A percentile compares a stretch with the other conserved stretches of the same genome.
phyloP scores from a whole-genome alignment of 306 rosid genomes.

The Sphenostylis stenocarpa region DNA sequence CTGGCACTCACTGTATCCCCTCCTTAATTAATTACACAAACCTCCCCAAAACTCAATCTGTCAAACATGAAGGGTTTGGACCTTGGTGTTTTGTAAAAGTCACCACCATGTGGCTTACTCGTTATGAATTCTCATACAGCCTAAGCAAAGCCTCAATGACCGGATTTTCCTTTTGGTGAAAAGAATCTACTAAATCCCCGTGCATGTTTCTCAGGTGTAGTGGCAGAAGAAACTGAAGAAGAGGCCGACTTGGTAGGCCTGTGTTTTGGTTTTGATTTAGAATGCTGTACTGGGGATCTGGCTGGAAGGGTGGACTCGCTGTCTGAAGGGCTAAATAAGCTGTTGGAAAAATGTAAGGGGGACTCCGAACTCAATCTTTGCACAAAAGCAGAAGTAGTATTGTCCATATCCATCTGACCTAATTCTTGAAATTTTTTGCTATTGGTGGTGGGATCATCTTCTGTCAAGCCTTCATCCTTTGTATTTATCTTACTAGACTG shows the following conservation, averaged over 20 bases:
- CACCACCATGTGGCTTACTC: conserved; percentile 29
- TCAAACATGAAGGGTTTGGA: conserved; percentile 35
- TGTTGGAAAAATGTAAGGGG: conserved; percentile 51
- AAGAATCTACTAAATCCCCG: conserved; percentile 95
- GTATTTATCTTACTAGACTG: conserved; percentile 53
- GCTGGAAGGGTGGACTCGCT: conserved; percentile 50
- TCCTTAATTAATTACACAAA: conserved; percentile 46
- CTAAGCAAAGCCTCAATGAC: conserved; percentile 57
- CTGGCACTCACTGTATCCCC: conserved; percentile 38
- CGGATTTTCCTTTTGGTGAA: conserved; percentile 74
- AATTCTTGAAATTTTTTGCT: conserved; percentile 50
- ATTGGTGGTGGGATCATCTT: conserved; percentile 54
- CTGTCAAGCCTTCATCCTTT: conserved; percentile 48
- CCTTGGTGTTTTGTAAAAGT: conserved; percentile 45
- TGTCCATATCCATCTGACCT: conserved; percentile 54
- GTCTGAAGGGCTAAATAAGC: conserved; percentile 63
- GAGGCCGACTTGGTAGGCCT: conserved; percentile 76
- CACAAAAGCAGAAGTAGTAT: conserved; percentile 42
- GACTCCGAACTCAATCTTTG: conserved; percentile 58
- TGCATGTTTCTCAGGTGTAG: conserved; percentile 86
- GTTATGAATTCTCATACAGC: conserved; percentile 31
- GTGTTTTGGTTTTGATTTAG: conserved; percentile 70
- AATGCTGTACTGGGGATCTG: conserved; percentile 57
- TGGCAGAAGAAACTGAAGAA: conserved; percentile 64
- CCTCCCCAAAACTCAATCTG: conserved; percentile 45